Evolutionary conservation across 2,329 filamentous ascomycete species (phyloP), one percentile per base, ranked within the genome.

Genomic region (Colletotrichum acutatum): DNA sequence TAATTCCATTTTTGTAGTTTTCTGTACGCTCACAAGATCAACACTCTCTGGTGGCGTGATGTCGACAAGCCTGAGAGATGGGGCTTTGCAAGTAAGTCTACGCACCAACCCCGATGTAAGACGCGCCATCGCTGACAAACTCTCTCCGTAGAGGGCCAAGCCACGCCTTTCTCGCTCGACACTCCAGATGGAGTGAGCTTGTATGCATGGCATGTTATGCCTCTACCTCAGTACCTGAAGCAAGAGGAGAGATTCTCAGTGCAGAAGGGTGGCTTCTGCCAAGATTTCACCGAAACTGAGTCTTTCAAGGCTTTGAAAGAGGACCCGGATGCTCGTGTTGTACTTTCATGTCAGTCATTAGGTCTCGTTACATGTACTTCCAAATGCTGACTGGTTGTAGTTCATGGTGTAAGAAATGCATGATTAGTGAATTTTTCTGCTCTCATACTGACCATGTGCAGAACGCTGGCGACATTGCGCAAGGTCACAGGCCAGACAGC

Each of bases 171-270:
- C 81, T 91, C 90, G 60, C 83, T 98, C 49, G 84, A 83, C 4
- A 97, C 95, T 0, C 85, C 90, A 1, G 95, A 98, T 80, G 90
- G 91, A 52, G 92, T 95, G 81, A 90, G 86, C 2, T 84, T 98
- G 22, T 97, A 97, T 79, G 94, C 93, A 30, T 98, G 96, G 96
- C 96, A 98, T 79, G 88, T 98, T 67, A 84, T 98, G 61, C 96
- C 96, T 0, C 83, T 97, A 7, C 90, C 92, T 64, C 85, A 94
- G 0, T 97, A 97, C 80, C 86, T 90, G 7, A 87, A 92, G 76
- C 89, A 97, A 77, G 93, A 97, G 78, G 83, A 86, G 26, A 84
- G 85, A 16, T 84, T 97, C 14, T 84, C 89, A 52, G 81, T 83
- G 5, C 87, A 90, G 76, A 81, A 83, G 6, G 81, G 84, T 1